Evolutionary conservation across 139 green algal species (phyloP).

Genomic region (Chlamydomonas sp.): DNA sequence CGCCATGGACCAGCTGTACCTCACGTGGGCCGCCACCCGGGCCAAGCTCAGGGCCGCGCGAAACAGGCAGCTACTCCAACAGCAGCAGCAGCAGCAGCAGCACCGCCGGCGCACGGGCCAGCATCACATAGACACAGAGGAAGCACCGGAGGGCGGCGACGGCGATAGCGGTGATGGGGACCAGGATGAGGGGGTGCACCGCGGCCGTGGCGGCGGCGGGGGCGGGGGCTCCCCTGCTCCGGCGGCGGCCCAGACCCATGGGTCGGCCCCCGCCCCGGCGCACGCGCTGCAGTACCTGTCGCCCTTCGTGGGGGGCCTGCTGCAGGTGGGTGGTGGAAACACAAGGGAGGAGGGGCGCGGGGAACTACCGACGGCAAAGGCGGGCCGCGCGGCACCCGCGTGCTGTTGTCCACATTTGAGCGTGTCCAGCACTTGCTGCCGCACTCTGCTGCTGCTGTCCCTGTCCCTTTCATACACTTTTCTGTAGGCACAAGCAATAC

Average conservation of each 20-base stretch:
- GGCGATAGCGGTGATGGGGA: too few relatives aligned
- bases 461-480: background rate
- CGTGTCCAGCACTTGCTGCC: too few relatives aligned
- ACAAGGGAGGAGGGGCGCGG: background rate
- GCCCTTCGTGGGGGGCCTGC: background rate
- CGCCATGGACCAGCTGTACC: slow-evolving; percentile 35
- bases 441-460: too few relatives aligned
- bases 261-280: background rate
- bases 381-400: background rate
- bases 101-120: too few relatives aligned
- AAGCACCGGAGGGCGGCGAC: too few relatives aligned
- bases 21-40: slow-evolving; percentile 14
- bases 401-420: background rate
- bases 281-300: slow-evolving; percentile 1
- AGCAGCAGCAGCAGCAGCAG: too few relatives aligned
- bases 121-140: too few relatives aligned
- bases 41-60: background rate
- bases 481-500: background rate
- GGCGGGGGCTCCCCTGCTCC: background rate
- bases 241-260: background rate
- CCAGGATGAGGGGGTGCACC: too few relatives aligned
- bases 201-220: background rate
- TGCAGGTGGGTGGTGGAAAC: background rate
- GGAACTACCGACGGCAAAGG: background rate
- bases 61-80: background rate